phyloP scores from a whole-genome alignment of 768 basidiomycete genomes.

The Brasilioporus rufonigricans region DNA sequence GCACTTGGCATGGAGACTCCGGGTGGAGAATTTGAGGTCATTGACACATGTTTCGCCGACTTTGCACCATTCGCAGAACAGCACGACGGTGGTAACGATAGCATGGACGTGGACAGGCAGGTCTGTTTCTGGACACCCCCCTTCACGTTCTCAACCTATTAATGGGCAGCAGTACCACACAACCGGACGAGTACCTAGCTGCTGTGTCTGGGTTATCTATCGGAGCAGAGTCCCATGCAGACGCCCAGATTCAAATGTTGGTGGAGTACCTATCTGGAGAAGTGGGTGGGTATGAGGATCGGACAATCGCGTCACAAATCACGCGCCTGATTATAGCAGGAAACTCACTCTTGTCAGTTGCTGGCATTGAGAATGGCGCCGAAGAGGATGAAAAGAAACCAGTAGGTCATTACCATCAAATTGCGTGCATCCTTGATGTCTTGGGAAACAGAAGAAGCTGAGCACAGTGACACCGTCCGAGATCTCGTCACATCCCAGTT shows the following conservation, averaged over 20 bases:
- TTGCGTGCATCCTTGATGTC: constrained; percentile 13
- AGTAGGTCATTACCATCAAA: constrained; percentile 38
- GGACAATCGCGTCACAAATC: constrained; percentile 63
- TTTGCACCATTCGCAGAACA: constrained; percentile 55
- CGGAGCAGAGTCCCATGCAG: constrained; percentile 57
- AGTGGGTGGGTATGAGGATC: constrained; percentile 66
- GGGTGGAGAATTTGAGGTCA: constrained; percentile 89
- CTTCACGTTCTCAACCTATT: constrained; percentile 10
- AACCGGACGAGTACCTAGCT: constrained; percentile 75
- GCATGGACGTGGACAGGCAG: constrained; percentile 72
- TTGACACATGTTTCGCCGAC: constrained; percentile 83
- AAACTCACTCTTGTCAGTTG: constrained; percentile 69
- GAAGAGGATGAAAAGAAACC: constrained; percentile 51
- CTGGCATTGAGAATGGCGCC: constrained; percentile 32
- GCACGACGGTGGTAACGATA: constrained; percentile 26
- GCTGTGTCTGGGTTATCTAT: constrained; percentile 83
- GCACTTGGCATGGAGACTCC: constrained; percentile 89
- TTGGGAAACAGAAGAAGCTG: constrained; percentile 57
- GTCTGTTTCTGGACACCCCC: constrained; percentile 2
- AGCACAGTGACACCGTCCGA: constrained; percentile 51
- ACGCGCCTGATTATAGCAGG: constrained; percentile 88
- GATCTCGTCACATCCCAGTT: constrained; percentile 75
- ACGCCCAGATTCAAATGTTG: constrained; percentile 81
- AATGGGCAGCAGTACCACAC: constrained; percentile 10
- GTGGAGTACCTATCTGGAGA: constrained; percentile 89